Percentiles rank a stretch among this genome's conserved stretches.
Conservation (phyloP, 805 yeast species). For the Kazachstania viticola region DNA sequence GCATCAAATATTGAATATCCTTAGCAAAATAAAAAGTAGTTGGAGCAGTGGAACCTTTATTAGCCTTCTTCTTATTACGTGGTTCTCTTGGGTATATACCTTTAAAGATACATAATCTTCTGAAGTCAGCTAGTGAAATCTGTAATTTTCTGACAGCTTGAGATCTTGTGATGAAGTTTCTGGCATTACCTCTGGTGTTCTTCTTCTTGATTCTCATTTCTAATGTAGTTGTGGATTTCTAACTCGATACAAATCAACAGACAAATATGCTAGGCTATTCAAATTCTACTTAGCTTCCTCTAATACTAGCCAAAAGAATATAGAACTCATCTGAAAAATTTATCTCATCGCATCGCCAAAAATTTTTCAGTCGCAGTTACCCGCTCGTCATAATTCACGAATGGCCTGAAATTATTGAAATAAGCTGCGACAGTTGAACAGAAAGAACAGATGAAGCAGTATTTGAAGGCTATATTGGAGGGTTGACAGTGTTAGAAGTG, state of each 20-base stretch:
- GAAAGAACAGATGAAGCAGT: no score
- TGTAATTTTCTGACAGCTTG: slow-evolving; percentile 90
- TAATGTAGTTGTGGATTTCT: slow-evolving; percentile 1
- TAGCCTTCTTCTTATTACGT: slow-evolving; percentile 88
- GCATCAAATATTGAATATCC: slow-evolving; percentile 89
- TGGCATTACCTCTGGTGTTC: slow-evolving; percentile 80
- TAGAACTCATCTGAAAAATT: no score
- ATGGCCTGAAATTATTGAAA: no score
- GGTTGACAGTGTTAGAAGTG: no score
- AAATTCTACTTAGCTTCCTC: no score
- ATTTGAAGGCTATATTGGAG: no score
- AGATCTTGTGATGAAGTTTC: slow-evolving; percentile 84
- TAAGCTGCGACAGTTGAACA: no score
- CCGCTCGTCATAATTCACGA: not conserved
- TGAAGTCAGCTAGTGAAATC: slow-evolving; percentile 89
- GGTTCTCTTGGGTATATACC: slow-evolving; percentile 98
- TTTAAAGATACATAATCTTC: slow-evolving; percentile 93
- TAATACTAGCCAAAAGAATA: no score
- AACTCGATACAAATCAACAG: no score
- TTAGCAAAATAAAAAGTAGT: slow-evolving; percentile 87
- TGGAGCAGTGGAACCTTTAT: slow-evolving; percentile 95
- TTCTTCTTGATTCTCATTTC: slow-evolving; percentile 63
- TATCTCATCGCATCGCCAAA: slow-evolving; percentile 2
- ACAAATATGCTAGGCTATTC: no score
- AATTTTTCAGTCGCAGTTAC: slow-evolving; percentile 2